Evolutionary conservation across 2,329 filamentous ascomycete species (phyloP).

Genomic region (Ophiostoma tasmaniense): DNA sequence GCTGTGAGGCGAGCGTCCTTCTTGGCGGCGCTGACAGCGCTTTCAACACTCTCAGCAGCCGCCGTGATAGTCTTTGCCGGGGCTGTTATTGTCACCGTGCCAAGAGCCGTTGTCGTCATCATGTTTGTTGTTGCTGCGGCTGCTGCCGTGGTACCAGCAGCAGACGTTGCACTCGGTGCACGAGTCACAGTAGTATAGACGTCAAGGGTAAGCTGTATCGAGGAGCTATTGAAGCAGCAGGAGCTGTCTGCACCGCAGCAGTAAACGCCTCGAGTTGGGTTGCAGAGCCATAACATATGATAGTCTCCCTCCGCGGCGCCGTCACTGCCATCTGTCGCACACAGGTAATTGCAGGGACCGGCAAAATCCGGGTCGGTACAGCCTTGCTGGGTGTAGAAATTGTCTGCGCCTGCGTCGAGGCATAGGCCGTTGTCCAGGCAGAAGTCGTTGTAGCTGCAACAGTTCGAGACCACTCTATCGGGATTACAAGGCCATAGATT

Average conservation of each 20-base stretch:
- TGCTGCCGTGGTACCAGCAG: neutral
- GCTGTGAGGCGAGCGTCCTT: neutral
- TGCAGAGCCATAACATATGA: neutral
- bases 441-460: neutral
- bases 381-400: neutral
- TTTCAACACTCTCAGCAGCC: neutral
- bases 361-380: neutral
- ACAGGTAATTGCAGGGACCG: neutral
- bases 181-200: neutral
- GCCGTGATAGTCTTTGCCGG: neutral
- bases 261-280: neutral
- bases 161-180: neutral
- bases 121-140: neutral
- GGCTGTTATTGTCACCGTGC: neutral
- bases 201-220: neutral
- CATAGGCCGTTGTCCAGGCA: neutral
- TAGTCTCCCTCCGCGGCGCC: neutral
- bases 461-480: neutral
- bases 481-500: neutral
- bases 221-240: no score
- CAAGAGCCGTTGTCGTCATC: neutral
- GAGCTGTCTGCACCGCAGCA: neutral
- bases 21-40: neutral
- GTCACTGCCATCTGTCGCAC: neutral
- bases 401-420: neutral